Conservation (phyloP, 2,329 filamentous ascomycete species). For the Ploettnerulaceae sp. region DNA sequence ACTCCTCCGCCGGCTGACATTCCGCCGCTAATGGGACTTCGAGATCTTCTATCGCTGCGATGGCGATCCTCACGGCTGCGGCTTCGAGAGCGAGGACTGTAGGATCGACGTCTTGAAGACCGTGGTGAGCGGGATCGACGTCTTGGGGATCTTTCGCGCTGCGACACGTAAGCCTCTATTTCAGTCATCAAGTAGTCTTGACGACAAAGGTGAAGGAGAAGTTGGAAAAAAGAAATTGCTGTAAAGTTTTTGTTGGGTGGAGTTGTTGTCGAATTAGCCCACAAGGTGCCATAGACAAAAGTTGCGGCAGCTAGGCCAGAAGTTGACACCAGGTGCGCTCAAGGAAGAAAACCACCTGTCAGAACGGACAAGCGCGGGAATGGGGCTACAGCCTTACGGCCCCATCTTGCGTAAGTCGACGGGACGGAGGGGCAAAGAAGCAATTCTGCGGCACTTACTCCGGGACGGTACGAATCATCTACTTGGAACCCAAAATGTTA, state of each 20-base stretch:
- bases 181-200: conserved; percentile 25
- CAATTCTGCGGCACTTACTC: conserved; percentile 18
- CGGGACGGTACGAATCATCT: conserved; percentile 24
- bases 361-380: conserved; percentile 2
- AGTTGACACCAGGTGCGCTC: conserved; percentile 9
- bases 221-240: background rate
- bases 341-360: conserved; percentile 16
- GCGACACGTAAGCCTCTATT: conserved; percentile 36
- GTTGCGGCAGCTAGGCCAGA: conserved; percentile 14
- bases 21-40: conserved; percentile 63
- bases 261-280: conserved; percentile 10
- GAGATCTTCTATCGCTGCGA: conserved; percentile 69
- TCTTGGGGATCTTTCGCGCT: conserved; percentile 82
- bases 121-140: conserved; percentile 78
- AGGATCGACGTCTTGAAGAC: conserved; percentile 66
- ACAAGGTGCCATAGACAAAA: conserved; percentile 13
- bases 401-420: conserved; percentile 5
- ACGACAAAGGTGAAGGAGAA: conserved; percentile 4
- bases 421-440: background rate
- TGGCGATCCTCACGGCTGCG: conserved; percentile 74
- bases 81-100: conserved; percentile 73
- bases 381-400: conserved; percentile 17
- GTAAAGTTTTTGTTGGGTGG: background rate
- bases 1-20: conserved; percentile 45
- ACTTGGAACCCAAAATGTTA: conserved; percentile 12